Percentiles rank a stretch among this genome's conserved stretches.
These are phyloP conservation scores for Lycium ferocissimum DNA, from an alignment of 257 asterid genomes.

Conservation along the genomic window DNA sequence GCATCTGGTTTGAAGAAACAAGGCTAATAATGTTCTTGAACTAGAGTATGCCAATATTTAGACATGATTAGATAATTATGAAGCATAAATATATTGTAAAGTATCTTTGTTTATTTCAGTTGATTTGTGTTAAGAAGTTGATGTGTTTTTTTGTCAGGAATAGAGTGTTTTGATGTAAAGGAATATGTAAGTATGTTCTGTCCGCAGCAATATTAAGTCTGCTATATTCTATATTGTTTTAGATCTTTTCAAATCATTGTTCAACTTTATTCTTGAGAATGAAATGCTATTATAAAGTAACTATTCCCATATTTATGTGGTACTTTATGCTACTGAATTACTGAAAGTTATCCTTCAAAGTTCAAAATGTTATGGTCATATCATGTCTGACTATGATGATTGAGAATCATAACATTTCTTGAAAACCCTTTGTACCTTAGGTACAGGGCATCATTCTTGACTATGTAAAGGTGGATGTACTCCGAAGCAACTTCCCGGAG, in stretches of 20 bases:
- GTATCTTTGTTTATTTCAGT: slow-evolving; percentile 1
- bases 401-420: neutral
- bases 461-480: neutral
- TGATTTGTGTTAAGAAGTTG: slow-evolving; percentile 7
- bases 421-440: neutral
- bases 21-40: slow-evolving; percentile 27
- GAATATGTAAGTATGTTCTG: slow-evolving; percentile 21
- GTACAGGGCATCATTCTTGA: neutral
- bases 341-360: slow-evolving; percentile 1
- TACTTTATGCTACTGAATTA: neutral
- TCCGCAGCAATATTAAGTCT: slow-evolving; percentile 13
- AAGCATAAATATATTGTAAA: slow-evolving; percentile 19
- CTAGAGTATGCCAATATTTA: neutral
- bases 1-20: slow-evolving; percentile 48
- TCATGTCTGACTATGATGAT: neutral
- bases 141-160: neutral
- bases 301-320: neutral
- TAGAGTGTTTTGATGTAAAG: slow-evolving; percentile 10
- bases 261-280: slow-evolving; percentile 22
- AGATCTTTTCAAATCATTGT: neutral
- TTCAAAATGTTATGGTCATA: neutral
- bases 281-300: neutral
- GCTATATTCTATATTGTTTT: neutral
- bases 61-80: slow-evolving; percentile 17
- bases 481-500: neutral